phyloP scores from a whole-genome alignment of 345 rosid species.

The Gossypium rotundifolium region DNA sequence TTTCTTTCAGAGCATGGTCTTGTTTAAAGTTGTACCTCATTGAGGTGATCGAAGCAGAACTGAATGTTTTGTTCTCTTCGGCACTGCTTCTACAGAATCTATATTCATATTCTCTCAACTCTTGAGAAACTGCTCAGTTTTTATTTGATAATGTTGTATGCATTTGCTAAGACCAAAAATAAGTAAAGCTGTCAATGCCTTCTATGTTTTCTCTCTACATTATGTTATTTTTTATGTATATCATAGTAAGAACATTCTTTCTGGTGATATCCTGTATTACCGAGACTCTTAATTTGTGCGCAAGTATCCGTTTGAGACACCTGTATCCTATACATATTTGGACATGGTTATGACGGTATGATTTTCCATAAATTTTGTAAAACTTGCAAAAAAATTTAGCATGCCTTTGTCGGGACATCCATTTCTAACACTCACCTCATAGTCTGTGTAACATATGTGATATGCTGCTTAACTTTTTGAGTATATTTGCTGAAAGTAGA shows the following conservation, averaged over 20 bases:
- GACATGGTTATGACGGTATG: not conserved
- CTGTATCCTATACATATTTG: not conserved
- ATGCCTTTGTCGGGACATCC: not conserved
- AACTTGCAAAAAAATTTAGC: not conserved
- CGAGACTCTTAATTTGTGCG: not conserved
- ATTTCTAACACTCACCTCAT: not conserved
- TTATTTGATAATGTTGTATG: not conserved
- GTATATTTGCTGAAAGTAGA: conserved; percentile 25
- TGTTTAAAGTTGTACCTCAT: not conserved
- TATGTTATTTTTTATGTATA: not conserved
- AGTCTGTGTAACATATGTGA: not conserved
- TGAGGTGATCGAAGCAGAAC: not conserved
- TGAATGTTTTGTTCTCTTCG: not conserved
- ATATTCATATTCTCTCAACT: not conserved
- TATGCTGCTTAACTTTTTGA: conserved; percentile 6
- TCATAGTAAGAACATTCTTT: not conserved
- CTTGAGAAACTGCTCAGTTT: not conserved
- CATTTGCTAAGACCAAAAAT: conserved; percentile 7
- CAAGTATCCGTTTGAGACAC: not conserved
- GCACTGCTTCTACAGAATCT: not conserved
- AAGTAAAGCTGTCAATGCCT: conserved; percentile 4
- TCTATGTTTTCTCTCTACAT: not conserved
- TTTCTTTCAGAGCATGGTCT: not conserved
- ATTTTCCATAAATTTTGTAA: not conserved
- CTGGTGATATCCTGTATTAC: not conserved